Conservation (phyloP, 805 yeast genomes). For the Hanseniaspora taiwanica region DNA sequence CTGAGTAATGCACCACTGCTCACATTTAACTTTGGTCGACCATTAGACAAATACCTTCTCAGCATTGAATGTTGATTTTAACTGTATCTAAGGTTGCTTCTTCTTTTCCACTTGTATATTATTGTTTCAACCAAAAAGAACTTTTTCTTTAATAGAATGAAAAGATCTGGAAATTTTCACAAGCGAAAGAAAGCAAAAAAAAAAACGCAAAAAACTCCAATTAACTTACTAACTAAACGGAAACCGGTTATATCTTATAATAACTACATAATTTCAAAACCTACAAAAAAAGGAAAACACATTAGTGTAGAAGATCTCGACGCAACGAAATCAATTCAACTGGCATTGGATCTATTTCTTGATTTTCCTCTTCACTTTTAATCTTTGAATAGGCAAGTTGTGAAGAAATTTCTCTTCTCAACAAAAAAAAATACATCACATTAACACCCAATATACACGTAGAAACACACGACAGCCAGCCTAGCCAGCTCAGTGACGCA, state of each 20-base stretch:
- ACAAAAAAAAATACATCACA: not conserved
- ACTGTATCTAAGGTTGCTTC: too few relatives aligned
- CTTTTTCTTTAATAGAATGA: too few relatives aligned
- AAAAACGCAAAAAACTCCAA: too few relatives aligned
- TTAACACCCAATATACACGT: not conserved
- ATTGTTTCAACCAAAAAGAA: not conserved
- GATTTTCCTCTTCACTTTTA: not conserved
- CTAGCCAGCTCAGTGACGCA: slow-evolving; percentile 65
- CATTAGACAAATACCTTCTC: too few relatives aligned
- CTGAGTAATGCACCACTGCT: too few relatives aligned
- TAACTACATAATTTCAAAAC: too few relatives aligned
- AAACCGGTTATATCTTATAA: too few relatives aligned
- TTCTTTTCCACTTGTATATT: not conserved
- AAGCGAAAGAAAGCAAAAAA: not conserved
- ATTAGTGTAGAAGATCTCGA: not conserved
- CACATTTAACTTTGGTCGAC: too few relatives aligned
- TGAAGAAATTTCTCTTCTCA: not conserved
- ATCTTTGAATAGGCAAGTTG: not conserved
- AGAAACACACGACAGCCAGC: slow-evolving; percentile 51
- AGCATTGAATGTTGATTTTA: not conserved
- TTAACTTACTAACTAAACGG: too few relatives aligned
- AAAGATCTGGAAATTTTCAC: too few relatives aligned
- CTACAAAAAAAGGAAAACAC: not conserved
- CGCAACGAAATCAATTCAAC: not conserved
- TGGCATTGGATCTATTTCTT: not conserved